phyloP scores from a whole-genome alignment of 2,329 filamentous ascomycete species.

The Fusarium luffae region DNA sequence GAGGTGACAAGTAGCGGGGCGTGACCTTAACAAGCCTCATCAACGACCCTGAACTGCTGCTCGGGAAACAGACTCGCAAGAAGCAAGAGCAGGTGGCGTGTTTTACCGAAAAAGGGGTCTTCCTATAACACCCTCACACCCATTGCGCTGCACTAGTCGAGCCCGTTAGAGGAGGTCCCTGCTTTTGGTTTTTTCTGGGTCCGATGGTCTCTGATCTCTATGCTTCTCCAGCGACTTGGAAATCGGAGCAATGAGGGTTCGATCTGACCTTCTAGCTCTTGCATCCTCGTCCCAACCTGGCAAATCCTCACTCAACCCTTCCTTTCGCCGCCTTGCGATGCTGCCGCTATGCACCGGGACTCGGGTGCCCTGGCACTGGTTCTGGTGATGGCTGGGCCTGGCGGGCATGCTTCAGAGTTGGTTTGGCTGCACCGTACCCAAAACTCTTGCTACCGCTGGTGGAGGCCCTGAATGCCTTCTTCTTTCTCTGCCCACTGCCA shows the following conservation, averaged over 20 bases:
- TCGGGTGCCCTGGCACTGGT: conserved; percentile 30
- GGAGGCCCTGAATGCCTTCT: conserved; percentile 35
- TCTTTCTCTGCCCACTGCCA: conserved; percentile 7
- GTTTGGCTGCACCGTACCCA: background rate
- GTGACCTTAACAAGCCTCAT: conserved; percentile 1
- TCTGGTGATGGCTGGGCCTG: background rate
- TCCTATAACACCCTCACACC: background rate
- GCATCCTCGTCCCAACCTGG: conserved; percentile 32
- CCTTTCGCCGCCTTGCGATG: conserved; percentile 31
- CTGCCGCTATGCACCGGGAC: conserved; percentile 27
- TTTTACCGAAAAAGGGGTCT: background rate
- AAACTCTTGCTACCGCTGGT: conserved; percentile 29
- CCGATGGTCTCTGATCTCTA: conserved; percentile 48
- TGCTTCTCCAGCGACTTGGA: conserved; percentile 41
- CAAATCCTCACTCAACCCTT: conserved; percentile 24
- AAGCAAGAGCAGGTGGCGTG: background rate
- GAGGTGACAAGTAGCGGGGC: background rate
- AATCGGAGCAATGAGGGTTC: conserved; percentile 51
- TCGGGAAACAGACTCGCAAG: background rate
- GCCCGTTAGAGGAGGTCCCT: conserved; percentile 44
- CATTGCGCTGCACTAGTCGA: conserved; percentile 8
- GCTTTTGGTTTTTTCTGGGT: conserved; percentile 34
- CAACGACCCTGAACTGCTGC: background rate
- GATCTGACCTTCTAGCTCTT: conserved; percentile 45
- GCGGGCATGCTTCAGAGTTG: conserved; percentile 11